Percentiles rank a stretch among this genome's conserved stretches.
Evolutionary conservation across 169 alveolate species (phyloP).

Genomic region (Eimeria sp.): DNA sequence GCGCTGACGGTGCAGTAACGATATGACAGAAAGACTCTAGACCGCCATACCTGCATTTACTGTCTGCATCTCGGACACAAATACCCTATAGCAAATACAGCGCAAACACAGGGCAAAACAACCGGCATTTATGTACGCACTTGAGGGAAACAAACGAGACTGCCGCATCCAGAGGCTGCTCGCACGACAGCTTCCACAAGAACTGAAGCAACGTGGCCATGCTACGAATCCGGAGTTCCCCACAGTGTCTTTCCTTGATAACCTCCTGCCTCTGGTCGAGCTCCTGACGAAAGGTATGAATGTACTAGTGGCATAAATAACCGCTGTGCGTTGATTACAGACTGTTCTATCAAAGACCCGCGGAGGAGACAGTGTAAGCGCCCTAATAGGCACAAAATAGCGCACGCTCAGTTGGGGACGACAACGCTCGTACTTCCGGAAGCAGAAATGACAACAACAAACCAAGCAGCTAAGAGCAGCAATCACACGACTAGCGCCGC

Average conservation of each 20-base stretch:
- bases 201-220: background rate
- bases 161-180: background rate
- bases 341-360: conserved; percentile 76
- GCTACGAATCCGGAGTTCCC: background rate
- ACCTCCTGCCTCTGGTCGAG: conserved; percentile 44
- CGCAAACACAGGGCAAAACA: background rate
- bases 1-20: background rate
- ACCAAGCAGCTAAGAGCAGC: background rate
- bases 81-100: conserved; percentile 30
- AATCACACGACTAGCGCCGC: background rate
- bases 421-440: background rate
- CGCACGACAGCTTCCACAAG: background rate
- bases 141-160: background rate
- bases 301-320: conserved; percentile 82
- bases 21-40: background rate
- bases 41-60: conserved; percentile 66
- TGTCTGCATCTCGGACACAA: conserved; percentile 79
- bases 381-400: conserved; percentile 48
- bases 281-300: conserved; percentile 65
- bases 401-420: background rate
- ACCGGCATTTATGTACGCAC: background rate
- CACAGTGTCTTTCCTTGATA: background rate
- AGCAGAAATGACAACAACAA: background rate
- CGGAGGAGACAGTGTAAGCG: conserved; percentile 84
- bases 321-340: conserved; percentile 55